These are phyloP conservation scores for Bipolaris sorokiniana DNA, from an alignment of 2,329 filamentous ascomycete species.

Conservation along the genomic window DNA sequence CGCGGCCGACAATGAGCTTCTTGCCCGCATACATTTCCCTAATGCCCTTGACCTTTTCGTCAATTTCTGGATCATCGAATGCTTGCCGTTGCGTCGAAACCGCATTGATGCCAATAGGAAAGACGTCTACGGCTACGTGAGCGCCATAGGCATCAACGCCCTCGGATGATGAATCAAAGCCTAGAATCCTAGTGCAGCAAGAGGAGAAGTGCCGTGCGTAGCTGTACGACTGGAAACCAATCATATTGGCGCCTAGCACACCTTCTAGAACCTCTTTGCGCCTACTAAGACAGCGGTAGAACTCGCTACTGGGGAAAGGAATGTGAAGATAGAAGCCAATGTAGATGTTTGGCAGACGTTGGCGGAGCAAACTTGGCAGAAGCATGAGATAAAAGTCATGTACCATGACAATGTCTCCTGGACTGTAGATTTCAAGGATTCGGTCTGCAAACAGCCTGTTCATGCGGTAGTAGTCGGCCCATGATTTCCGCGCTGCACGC, in stretches of 20 bases:
- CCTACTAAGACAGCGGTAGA: slow-evolving; percentile 84
- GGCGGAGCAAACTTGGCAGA: slow-evolving; percentile 84
- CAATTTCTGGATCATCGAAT: slow-evolving; percentile 71
- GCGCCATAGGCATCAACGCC: slow-evolving; percentile 89
- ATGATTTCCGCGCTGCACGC: slow-evolving; percentile 78
- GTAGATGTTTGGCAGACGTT: slow-evolving; percentile 85
- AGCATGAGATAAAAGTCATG: slow-evolving; percentile 95
- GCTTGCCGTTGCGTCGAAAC: slow-evolving; percentile 76
- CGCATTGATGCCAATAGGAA: slow-evolving; percentile 95
- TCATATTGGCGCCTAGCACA: slow-evolving; percentile 86
- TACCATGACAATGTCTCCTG: slow-evolving; percentile 88
- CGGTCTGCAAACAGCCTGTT: slow-evolving; percentile 91
- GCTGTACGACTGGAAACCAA: slow-evolving; percentile 94
- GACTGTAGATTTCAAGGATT: slow-evolving; percentile 87
- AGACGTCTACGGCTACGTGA: slow-evolving; percentile 88
- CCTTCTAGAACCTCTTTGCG: slow-evolving; percentile 91
- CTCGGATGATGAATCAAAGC: slow-evolving; percentile 84
- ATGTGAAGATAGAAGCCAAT: slow-evolving; percentile 94
- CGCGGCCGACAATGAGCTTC: slow-evolving; percentile 93
- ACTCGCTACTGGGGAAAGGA: slow-evolving; percentile 95
- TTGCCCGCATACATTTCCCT: slow-evolving; percentile 82
- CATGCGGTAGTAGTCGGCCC: slow-evolving; percentile 92
- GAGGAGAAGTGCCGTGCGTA: slow-evolving; percentile 95
- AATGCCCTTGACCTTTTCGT: slow-evolving; percentile 74
- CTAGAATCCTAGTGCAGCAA: slow-evolving; percentile 87